Evolutionary conservation across 257 asterid species (phyloP), one percentile per base, ranked within the genome.

Genomic region (Ehretia macrophylla): DNA sequence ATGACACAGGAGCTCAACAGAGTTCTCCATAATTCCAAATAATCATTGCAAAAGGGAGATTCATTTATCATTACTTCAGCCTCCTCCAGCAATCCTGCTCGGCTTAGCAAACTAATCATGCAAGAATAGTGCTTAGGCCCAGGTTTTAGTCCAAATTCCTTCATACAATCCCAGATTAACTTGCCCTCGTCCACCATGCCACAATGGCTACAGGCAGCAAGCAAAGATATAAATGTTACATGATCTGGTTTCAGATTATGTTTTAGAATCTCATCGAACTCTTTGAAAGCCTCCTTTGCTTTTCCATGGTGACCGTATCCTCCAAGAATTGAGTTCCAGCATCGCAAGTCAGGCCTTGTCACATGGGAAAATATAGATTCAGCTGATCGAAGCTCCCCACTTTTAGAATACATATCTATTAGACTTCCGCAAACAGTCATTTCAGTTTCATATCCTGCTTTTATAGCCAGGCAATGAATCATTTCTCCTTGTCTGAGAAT

Each of bases 71-170:
- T 55, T 49, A 67, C 72, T 74, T 83, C 94, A 5, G 95, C 96
- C 65, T 83, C 95, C 72, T 80, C 80, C 69, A 83, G 74, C 23
- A 78, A 38, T 32, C 92, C 95, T 32, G 78, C 96, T 60, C 90
- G 78, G 73, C 96, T 79, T 57, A 91, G 70, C 78, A 79, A 46
- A 45, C 82, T 79, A 66, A 82, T 81, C 83, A 83, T 74, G 78
- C 95, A 88, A 17, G 92, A 85, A 61, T 80, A 91, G 69, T 88
- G 96, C 76, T 84, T 88, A 0, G 81, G 81, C n/a, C 96, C 94
- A 1, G 90, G 83, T 56, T 44, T 58, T 20, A 79, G 17, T 23
- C 77, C 68, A 9, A 8, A 65, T 37, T 58, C 95, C 74, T 74
- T 84, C 95, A 88, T 88, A 56, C n/a, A 55, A 37, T 72, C 79